Percentiles rank a stretch among this genome's conserved stretches.
Conservation (phyloP, 805 yeast species). For the Wickerhamomyces silvicola region DNA sequence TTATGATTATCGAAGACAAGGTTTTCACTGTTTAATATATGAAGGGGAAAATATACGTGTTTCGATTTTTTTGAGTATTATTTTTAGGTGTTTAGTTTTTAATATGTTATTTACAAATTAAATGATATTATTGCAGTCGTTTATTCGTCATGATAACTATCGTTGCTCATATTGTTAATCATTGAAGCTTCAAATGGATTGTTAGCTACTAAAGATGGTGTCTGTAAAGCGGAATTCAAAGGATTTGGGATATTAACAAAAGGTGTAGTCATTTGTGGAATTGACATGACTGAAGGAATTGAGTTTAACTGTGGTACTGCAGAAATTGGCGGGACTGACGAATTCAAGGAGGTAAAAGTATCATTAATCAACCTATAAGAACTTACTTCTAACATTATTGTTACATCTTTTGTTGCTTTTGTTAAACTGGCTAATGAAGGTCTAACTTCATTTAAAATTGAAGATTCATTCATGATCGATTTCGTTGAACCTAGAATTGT, state of each 20-base stretch:
- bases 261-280: conserved; percentile 24
- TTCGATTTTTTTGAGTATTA: neutral
- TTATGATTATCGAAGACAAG: conserved; percentile 28
- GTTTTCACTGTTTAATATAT: too few species aligned
- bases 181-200: conserved; percentile 23
- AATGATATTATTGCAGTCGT: too few species aligned
- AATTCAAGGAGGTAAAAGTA: conserved; percentile 5
- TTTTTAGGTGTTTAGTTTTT: neutral
- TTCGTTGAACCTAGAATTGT: conserved; percentile 80
- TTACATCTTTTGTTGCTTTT: conserved; percentile 85
- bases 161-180: conserved; percentile 11
- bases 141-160: conserved; percentile 2
- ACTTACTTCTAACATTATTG: conserved; percentile 72
- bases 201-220: conserved; percentile 2
- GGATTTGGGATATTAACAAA: conserved; percentile 4
- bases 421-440: conserved; percentile 78
- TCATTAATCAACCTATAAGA: conserved; percentile 35
- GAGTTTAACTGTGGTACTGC: conserved; percentile 18
- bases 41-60: too few species aligned
- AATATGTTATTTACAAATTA: too few species aligned
- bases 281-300: conserved; percentile 24
- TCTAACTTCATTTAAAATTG: conserved; percentile 71
- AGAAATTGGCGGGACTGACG: conserved; percentile 4
- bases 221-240: neutral
- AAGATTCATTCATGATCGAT: conserved; percentile 72